Evolutionary conservation across 2,329 filamentous ascomycete species (phyloP), one percentile per base, ranked within the genome.

Genomic region (Amauroascus niger): DNA sequence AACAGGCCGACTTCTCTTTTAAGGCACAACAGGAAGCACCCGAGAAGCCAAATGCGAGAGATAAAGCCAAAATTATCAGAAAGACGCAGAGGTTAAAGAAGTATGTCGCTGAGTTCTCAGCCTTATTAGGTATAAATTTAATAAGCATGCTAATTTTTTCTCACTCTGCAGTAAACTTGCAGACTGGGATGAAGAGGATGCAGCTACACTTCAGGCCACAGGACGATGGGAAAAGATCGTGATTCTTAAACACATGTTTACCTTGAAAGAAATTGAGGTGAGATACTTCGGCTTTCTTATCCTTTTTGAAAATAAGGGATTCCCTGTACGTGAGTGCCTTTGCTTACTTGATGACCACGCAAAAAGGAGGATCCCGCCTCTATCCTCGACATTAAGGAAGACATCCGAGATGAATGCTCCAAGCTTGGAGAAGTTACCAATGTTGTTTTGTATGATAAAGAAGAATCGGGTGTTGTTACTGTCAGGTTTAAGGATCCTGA

Each of bases 171-270:
- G 88, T 47, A 90, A 91, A 71, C 80, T 97, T 32, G 86, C 89
- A 2, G 90, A 97, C 69, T 98, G 93, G 93, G 87, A 88, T 64
- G 91, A 96, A 64, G 85, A 91, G 52, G 79, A 84, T 24, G 79
- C 76, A 1, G 69, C 75, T 22, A 63, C 81, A 22, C 76, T 78
- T n/a, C 76, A 81, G 40, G 78, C 75, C 7, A 77, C 69, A 58
- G 76, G 75, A 13, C 74, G 74, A 63, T 86, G 80, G 71, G 87
- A 90, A 63, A 94, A 90, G 67, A 76, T 87, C 14, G 90, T 95
- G 26, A 83, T 97, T 55, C 73, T 98, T 59, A 88, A 88, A 65
- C 83, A 95, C 71, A 95, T 95, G 85, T 98, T 98, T 70, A 94
- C 88, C 1, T 76, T 91, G 40, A 67, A 84, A 57, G 88, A 95